Evolutionary conservation across 441 rosid genomes (phyloP), one percentile per base, ranked within the genome.

Genomic region (Raphanus hybrid): DNA sequence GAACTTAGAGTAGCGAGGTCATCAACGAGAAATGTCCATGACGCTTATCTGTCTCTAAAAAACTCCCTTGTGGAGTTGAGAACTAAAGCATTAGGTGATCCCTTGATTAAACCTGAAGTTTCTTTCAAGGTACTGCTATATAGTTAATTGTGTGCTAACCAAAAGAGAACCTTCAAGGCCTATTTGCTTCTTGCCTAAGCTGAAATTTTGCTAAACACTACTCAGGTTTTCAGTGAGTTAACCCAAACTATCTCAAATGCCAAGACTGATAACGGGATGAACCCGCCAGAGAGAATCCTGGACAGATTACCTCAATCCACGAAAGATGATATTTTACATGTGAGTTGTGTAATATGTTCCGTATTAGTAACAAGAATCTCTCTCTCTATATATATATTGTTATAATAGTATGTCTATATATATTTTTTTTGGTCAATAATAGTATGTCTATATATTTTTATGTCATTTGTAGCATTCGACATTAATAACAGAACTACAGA

Each of bases 201-300:
- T 76, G 32, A 68, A 15, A n/a, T 3, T 74, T 59, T 43, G 6
- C 60, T 7, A 18, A 75, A 23, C 69, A 67, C 76, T 76, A 75
- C 82, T 60, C 81, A 95, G 99, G 99, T 92, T 74, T 86, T 89
- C 68, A 86, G 88, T 78, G 86, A 86, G 23, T 82, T 95, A 87
- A 90, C 96, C 68, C 87, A 77, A 27, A 90, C 85, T 73, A 95
- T 92, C 77, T 87, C 99, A 66, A 89, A 89, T 78, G 88, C 92
- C 50, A 92, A 88, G 73, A 87, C 89, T 80, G 80, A 86, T 72
- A 73, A 80, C 4, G 99, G 97, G 74, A 88, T 85, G 83, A 90
- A 90, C 83, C 90, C 91, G 58, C 83, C 81, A 69, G 91, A 88
- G 79, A 87, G 95, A 82, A 79, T 92, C 69, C 85, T 93, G 75